These are phyloP conservation scores for Edaphochlamys debaryana DNA, from an alignment of 139 green algal genomes.

Conservation along the genomic window DNA sequence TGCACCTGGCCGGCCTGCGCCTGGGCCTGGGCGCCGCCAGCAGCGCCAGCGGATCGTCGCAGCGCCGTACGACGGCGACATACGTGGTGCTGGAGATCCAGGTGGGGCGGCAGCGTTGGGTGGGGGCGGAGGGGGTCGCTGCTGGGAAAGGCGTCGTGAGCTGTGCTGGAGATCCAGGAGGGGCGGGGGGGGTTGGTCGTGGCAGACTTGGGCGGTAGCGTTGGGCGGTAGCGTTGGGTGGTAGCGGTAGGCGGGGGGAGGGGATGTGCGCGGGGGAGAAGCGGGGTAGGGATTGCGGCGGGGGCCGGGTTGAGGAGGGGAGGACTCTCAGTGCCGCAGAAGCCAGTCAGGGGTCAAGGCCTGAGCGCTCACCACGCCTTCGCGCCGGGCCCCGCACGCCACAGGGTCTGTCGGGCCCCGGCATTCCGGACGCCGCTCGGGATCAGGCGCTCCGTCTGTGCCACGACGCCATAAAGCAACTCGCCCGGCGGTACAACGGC, in stretches of 20 bases:
- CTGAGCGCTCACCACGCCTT: no score
- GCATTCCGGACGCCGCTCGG: background rate
- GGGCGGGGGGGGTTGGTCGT: no score
- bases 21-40: background rate
- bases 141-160: background rate
- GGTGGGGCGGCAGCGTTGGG: constrained; percentile 21
- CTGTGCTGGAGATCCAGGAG: no score
- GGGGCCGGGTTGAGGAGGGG: no score
- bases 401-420: constrained; percentile 2
- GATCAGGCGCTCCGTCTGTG: constrained; percentile 7
- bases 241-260: no score
- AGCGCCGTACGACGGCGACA: background rate
- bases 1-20: constrained; percentile 9
- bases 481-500: constrained; percentile 33
- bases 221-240: no score
- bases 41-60: background rate
- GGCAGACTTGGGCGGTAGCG: no score
- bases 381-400: no score
- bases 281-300: no score
- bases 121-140: background rate
- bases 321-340: no score
- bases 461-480: constrained; percentile 33
- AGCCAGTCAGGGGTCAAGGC: no score
- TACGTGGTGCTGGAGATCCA: constrained; percentile 39
- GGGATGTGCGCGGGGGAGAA: no score